These are phyloP conservation scores for Adiantum capillusveneris DNA, from an alignment of 75 land plant species.

Conservation along the genomic window DNA sequence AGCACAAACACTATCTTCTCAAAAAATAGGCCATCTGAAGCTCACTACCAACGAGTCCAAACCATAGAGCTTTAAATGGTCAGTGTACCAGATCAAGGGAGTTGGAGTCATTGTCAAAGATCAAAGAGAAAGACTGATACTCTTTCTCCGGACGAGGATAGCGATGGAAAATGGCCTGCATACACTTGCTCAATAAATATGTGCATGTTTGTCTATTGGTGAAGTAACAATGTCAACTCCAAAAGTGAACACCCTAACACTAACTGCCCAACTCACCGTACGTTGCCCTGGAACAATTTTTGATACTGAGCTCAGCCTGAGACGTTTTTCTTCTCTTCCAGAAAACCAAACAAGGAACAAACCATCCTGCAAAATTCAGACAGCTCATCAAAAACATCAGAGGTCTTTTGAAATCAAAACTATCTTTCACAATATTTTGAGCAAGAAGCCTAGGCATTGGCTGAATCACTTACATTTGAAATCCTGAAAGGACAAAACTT, in stretches of 20 bases:
- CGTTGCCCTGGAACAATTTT: conserved; percentile 62
- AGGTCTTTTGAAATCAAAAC: too few species aligned
- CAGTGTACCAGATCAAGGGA: conserved; percentile 70
- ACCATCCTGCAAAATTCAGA: conserved; percentile 44
- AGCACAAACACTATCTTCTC: background rate
- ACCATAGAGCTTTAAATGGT: too few species aligned
- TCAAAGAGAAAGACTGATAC: conserved; percentile 69
- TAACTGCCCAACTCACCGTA: conserved; percentile 43
- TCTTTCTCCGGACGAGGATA: conserved; percentile 79
- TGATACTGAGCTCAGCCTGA: conserved; percentile 37
- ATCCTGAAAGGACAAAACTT: conserved; percentile 80
- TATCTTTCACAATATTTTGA: too few species aligned
- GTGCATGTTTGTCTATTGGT: background rate
- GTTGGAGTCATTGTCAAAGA: conserved; percentile 46
- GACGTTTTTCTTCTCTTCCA: conserved; percentile 41
- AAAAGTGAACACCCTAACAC: too few species aligned
- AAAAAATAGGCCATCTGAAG: too few species aligned
- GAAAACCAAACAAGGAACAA: conserved; percentile 58
- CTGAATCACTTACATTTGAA: conserved; percentile 65
- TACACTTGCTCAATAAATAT: background rate
- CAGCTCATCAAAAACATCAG: too few species aligned
- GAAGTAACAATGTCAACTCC: too few species aligned
- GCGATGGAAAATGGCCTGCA: conserved; percentile 59
- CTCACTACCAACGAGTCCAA: too few species aligned
- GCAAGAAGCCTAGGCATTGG: too few species aligned